phyloP scores from a whole-genome alignment of 2,329 filamentous ascomycete species.

The Aureobasidium sp. region DNA sequence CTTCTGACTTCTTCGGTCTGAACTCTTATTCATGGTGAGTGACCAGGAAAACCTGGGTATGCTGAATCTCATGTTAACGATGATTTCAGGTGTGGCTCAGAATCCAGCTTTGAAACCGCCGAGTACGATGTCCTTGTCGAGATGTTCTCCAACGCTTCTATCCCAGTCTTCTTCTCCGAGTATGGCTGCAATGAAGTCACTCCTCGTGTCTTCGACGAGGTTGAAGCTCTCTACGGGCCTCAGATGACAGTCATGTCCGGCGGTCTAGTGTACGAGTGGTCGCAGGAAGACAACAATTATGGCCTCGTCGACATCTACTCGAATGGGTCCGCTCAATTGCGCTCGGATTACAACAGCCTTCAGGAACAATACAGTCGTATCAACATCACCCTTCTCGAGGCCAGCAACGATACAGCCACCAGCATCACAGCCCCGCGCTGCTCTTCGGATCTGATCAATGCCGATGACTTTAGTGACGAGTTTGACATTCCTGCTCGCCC shows the following conservation, averaged over 20 bases:
- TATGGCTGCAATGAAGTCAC: conserved; percentile 67
- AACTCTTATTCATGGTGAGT: conserved; percentile 61
- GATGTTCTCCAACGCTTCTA: conserved; percentile 58
- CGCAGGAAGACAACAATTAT: conserved; percentile 59
- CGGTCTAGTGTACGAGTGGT: conserved; percentile 75
- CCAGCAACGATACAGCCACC: conserved; percentile 51
- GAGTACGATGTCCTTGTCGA: conserved; percentile 57
- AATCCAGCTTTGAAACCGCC: conserved; percentile 56
- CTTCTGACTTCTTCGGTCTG: conserved; percentile 68
- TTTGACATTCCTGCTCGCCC: conserved; percentile 70
- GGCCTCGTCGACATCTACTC: conserved; percentile 41
- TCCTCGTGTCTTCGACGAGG: conserved; percentile 72
- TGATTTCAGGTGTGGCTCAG: conserved; percentile 41
- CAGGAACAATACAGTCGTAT: conserved; percentile 68
- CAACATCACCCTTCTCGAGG: conserved; percentile 61
- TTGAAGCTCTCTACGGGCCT: conserved; percentile 61
- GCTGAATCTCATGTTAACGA: not conserved
- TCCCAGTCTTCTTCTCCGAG: conserved; percentile 78
- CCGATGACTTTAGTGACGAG: conserved; percentile 63
- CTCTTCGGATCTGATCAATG: conserved; percentile 57
- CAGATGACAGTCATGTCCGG: conserved; percentile 69
- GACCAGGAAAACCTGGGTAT: conserved; percentile 38
- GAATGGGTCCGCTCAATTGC: conserved; percentile 38
- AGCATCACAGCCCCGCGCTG: conserved; percentile 57
- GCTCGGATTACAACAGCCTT: conserved; percentile 56